Conservation (phyloP, 106 monocot species). For the Dactylorhiza incarnata region DNA sequence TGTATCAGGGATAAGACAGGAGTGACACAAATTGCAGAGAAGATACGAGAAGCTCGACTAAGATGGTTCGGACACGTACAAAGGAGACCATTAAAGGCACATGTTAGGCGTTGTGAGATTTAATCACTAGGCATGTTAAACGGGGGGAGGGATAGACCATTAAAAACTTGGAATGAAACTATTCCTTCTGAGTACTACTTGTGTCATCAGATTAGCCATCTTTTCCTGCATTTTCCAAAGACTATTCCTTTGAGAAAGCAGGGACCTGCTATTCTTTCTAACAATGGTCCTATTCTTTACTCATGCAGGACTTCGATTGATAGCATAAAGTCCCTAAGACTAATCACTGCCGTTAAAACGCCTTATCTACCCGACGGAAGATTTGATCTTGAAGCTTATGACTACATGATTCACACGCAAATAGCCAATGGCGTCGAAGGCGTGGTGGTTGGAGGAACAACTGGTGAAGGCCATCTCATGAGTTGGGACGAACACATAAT, state of each 20-base stretch:
- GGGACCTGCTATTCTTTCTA: too few species aligned
- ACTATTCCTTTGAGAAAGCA: background rate
- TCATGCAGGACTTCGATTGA: conserved; percentile 47
- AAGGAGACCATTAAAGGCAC: too few species aligned
- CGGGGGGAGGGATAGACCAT: too few species aligned
- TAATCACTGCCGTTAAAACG: conserved; percentile 85
- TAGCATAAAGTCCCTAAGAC: conserved; percentile 55
- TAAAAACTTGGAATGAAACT: too few species aligned
- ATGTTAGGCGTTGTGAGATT: too few species aligned
- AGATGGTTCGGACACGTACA: too few species aligned
- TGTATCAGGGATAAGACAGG: too few species aligned
- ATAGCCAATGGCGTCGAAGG: conserved; percentile 70
- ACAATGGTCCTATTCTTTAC: background rate
- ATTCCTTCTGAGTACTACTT: background rate
- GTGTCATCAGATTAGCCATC: too few species aligned
- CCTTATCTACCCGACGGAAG: conserved; percentile 82
- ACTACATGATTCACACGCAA: conserved; percentile 62
- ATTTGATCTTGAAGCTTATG: conserved; percentile 83
- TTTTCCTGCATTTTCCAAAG: background rate
- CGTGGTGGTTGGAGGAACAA: conserved; percentile 86
- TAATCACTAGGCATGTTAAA: too few species aligned
- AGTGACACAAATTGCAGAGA: too few species aligned
- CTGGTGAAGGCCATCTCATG: conserved; percentile 93
- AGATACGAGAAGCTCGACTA: too few species aligned
- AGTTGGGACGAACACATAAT: conserved; percentile 94